Conservation (phyloP, 805 yeast species). For the Priceomyces haplophilus region DNA sequence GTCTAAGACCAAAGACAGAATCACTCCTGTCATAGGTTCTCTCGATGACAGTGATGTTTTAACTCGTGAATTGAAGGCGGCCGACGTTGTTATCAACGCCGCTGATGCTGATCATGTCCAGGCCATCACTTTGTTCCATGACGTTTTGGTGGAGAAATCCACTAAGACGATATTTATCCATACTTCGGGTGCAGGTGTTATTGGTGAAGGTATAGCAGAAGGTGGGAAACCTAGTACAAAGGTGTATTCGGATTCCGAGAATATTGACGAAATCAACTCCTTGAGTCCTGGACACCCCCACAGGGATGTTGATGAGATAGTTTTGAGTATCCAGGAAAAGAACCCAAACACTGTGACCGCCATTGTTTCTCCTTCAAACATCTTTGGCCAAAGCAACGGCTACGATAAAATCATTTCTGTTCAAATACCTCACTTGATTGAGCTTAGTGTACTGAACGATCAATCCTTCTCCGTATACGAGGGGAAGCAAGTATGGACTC, state of each 20-base stretch:
- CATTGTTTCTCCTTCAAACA: constrained; percentile 31
- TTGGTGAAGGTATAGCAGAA: constrained; percentile 18
- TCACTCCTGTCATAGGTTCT: constrained; percentile 22
- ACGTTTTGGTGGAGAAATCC: constrained; percentile 17
- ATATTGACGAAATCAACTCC: constrained; percentile 24
- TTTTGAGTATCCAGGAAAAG: constrained; percentile 24
- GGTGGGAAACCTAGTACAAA: constrained; percentile 15
- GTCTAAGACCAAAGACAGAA: constrained; percentile 11
- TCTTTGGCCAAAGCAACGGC: constrained; percentile 33
- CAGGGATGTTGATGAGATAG: constrained; percentile 28
- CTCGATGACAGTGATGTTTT: constrained; percentile 17
- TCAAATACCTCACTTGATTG: constrained; percentile 28
- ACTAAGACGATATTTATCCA: constrained; percentile 27
- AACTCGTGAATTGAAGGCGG: constrained; percentile 13
- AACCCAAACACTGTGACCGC: constrained; percentile 29
- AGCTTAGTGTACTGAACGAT: constrained; percentile 13
- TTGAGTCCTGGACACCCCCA: constrained; percentile 28
- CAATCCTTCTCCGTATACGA: constrained; percentile 24
- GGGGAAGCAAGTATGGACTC: constrained; percentile 35
- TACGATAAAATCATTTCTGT: constrained; percentile 23
- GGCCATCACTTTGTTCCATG: constrained; percentile 17
- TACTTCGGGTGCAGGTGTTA: constrained; percentile 34
- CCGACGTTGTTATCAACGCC: constrained; percentile 30
- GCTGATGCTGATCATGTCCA: constrained; percentile 29
- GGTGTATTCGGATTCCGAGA: constrained; percentile 20